These are phyloP conservation scores for Geranium brycei DNA, from an alignment of 345 rosid genomes.

Conservation along the genomic window DNA sequence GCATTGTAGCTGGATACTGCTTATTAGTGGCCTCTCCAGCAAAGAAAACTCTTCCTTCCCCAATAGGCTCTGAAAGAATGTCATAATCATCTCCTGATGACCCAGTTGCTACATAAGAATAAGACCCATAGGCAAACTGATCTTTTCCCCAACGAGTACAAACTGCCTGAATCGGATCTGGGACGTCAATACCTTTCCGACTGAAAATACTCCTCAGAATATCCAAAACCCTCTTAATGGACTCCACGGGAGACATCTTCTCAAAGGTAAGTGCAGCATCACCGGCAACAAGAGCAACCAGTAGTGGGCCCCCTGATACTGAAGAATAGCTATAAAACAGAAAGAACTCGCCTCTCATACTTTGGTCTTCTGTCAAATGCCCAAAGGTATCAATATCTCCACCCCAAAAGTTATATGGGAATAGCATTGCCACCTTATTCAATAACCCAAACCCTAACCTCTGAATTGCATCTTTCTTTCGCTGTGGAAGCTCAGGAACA, in stretches of 20 bases:
- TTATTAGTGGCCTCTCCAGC: constrained; percentile 96
- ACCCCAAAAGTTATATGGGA: constrained; percentile 83
- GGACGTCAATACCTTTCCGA: constrained; percentile 87
- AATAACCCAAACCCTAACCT: constrained; percentile 76
- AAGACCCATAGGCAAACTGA: constrained; percentile 67
- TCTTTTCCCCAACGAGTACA: constrained; percentile 95
- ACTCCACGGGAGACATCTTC: constrained; percentile 68
- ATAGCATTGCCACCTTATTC: constrained; percentile 84
- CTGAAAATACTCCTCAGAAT: constrained; percentile 74
- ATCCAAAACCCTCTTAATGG: constrained; percentile 55
- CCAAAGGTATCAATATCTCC: constrained; percentile 91
- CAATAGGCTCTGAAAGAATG: constrained; percentile 77
- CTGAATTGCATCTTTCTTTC: constrained; percentile 70
- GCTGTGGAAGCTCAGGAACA: constrained; percentile 71
- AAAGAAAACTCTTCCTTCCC: constrained; percentile 89
- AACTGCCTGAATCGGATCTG: constrained; percentile 84
- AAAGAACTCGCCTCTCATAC: constrained; percentile 83
- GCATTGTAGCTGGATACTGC: constrained; percentile 97
- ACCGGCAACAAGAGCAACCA: constrained; percentile 89
- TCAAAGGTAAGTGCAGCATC: constrained; percentile 82
- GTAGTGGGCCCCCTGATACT: constrained; percentile 85
- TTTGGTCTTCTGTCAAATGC: constrained; percentile 62
- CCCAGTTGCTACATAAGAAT: constrained; percentile 81
- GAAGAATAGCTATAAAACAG: constrained; percentile 83
- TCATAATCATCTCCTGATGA: constrained; percentile 98